These are phyloP conservation scores for Hymenoscyphus scutula DNA, from an alignment of 2,329 filamentous ascomycete genomes.

Conservation along the genomic window DNA sequence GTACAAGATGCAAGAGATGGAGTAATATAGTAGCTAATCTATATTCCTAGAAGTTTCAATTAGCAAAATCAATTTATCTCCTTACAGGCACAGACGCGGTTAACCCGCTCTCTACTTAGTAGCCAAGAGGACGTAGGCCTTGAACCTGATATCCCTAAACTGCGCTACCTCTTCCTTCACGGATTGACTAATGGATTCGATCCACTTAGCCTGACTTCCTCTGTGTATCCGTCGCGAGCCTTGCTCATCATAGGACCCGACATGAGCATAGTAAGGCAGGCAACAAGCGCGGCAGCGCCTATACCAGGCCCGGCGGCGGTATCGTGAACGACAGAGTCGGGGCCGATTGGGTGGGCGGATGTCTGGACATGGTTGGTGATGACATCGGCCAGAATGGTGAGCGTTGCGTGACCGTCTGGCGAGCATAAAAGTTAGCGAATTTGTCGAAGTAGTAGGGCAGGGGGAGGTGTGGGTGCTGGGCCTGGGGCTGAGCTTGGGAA, in stretches of 20 bases:
- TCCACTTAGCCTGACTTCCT: slow-evolving; percentile 1
- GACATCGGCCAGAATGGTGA: slow-evolving; percentile 32
- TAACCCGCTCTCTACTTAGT: not conserved
- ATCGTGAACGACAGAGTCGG: not conserved
- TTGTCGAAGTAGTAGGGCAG: slow-evolving; percentile 36
- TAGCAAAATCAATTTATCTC: not conserved
- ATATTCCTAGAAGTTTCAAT: not conserved
- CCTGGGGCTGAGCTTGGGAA: not conserved
- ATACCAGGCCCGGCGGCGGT: not conserved
- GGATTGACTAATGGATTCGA: not conserved
- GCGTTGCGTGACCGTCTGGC: slow-evolving; percentile 35
- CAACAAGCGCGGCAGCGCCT: not conserved
- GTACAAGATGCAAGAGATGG: not conserved
- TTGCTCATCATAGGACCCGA: slow-evolving; percentile 34
- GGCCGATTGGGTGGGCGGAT: slow-evolving; percentile 21
- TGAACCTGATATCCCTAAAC: slow-evolving; percentile 8
- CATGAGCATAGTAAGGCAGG: slow-evolving; percentile 28
- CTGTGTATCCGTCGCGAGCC: slow-evolving; percentile 28
- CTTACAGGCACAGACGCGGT: not conserved
- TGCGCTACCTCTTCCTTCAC: slow-evolving; percentile 9
- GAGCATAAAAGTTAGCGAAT: slow-evolving; percentile 32
- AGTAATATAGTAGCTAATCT: not conserved
- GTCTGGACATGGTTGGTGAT: slow-evolving; percentile 33
- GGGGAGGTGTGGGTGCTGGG: slow-evolving; percentile 5
- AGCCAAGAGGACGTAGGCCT: slow-evolving; percentile 8